Percentiles rank a stretch among this genome's conserved stretches.
Conservation (phyloP, 1,139 yeast genomes). For the Saccharomycopsis phalli region DNA sequence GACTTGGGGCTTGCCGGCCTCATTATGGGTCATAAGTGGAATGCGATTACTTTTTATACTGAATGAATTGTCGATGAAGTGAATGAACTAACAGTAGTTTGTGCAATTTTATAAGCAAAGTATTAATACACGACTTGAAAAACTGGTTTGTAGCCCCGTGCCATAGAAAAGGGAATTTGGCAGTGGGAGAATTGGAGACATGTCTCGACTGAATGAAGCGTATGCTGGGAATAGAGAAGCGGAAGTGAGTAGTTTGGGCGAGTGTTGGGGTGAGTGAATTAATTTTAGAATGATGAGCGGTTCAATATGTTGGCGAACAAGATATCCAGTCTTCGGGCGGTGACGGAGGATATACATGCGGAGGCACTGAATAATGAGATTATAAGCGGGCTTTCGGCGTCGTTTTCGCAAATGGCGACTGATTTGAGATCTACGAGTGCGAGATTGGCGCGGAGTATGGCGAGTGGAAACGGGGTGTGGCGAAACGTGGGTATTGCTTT, state of each 20-base stretch:
- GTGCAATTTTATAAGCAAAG: too few relatives aligned
- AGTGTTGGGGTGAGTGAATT: background rate
- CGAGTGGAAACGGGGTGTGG: conserved; percentile 48
- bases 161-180: too few relatives aligned
- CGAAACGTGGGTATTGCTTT: conserved; percentile 53
- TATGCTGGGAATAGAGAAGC: background rate
- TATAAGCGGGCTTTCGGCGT: conserved; percentile 48
- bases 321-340: conserved; percentile 48
- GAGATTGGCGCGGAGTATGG: conserved; percentile 52
- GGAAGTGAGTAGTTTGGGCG: background rate
- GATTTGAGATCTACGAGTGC: conserved; percentile 60
- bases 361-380: conserved; percentile 52
- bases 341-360: conserved; percentile 54
- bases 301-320: conserved; percentile 53
- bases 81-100: too few relatives aligned
- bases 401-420: conserved; percentile 51
- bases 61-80: too few relatives aligned
- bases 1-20: conserved; percentile 40
- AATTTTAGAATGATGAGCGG: conserved; percentile 44
- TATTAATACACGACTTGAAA: too few relatives aligned
- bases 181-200: too few relatives aligned
- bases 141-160: too few relatives aligned
- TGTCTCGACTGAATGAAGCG: background rate
- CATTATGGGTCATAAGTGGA: conserved; percentile 29
- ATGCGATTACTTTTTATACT: conserved; percentile 33